Base-by-base conservation (phyloP, 73 alveolate species). In the Strombidium stylifer region DNA sequence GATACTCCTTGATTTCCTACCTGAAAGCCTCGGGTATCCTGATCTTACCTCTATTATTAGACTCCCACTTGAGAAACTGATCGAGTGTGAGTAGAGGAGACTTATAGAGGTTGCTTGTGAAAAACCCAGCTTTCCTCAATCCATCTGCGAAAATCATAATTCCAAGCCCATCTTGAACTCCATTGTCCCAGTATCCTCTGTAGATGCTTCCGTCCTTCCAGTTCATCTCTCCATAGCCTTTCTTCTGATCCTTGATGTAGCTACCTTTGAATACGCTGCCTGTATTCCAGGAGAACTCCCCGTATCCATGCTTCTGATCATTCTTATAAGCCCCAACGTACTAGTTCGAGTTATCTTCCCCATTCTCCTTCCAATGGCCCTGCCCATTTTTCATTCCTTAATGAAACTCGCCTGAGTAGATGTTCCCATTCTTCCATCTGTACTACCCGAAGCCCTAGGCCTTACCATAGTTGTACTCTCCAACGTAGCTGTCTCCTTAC, bases 361-460 rank as follows among this genome's bases (percentile, higher is more conserved):
- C 41, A 14, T 32, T 10, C 64, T 61, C 42, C 16, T 44, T 61
- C 76, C 76, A 61, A 39, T 71, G 60, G 1, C 85, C 85, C 21
- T 56, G 21, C 0, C 85, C 85, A 30, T 61, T 34, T 19, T 71
- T 71, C 49, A 59, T 19, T 0, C 76, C 85, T 0, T 62, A 24
- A 14, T 15, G 10, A 28, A 47, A 72, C 23, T 72, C 66, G 6
- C 85, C 85, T 15, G 66, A 56, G 47, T 72, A 72, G 28, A 26
- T 23, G 47, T 62, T 61, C 12, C 85, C 85, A 62, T 72, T 72
- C 18, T 3, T 8, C 65, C 59, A 72, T 35, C 26, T 61, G 40
- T 61, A 61, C 32, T 41, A 39, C 15, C 95, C 98, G 50, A 69
- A 84, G 18, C 98, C 98, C 37, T 85, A 69, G 0, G 95, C 92